Evolutionary conservation across 352 stramenopile species (phyloP).

Genomic region (Phytophthora cajani): DNA sequence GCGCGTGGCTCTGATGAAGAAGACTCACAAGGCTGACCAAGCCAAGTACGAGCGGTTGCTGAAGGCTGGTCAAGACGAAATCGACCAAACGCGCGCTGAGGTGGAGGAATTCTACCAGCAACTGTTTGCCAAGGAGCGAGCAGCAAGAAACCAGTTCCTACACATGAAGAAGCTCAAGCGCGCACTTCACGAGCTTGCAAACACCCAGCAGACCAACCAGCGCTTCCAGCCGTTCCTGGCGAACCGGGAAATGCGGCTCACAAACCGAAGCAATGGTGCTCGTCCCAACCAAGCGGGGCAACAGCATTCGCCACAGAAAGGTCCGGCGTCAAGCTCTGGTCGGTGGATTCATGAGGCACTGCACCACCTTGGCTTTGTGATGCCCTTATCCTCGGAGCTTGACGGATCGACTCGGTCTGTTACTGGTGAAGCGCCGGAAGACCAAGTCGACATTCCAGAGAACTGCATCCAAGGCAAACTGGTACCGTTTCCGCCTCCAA

Average conservation of each 20-base stretch:
- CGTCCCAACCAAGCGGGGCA: constrained; percentile 2
- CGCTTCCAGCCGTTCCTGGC: constrained; percentile 49
- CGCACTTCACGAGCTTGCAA: constrained; percentile 56
- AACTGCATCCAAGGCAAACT: constrained; percentile 47
- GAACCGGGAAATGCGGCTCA: constrained; percentile 45
- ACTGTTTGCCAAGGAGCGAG: constrained; percentile 64
- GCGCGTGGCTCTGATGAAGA: constrained; percentile 70
- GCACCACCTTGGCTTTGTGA: constrained; percentile 50
- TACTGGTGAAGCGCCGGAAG: constrained; percentile 6
- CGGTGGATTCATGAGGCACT: constrained; percentile 49
- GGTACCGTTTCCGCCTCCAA: constrained; percentile 39
- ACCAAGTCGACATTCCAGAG: constrained; percentile 25
- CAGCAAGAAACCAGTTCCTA: constrained; percentile 64
- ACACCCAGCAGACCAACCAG: constrained; percentile 63
- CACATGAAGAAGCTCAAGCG: constrained; percentile 84
- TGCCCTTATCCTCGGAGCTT: constrained; percentile 19
- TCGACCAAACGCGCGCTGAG: constrained; percentile 46
- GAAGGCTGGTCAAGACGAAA: constrained; percentile 50
- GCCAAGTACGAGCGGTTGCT: constrained; percentile 60
- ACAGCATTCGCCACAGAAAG: constrained; percentile 12
- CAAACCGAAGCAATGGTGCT: constrained; percentile 18
- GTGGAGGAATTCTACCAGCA: constrained; percentile 62
- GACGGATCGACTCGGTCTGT: neutral
- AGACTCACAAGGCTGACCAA: constrained; percentile 54
- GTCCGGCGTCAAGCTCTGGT: constrained; percentile 13